Conservation (phyloP, 345 rosid species). For the Gossypium turneri region DNA sequence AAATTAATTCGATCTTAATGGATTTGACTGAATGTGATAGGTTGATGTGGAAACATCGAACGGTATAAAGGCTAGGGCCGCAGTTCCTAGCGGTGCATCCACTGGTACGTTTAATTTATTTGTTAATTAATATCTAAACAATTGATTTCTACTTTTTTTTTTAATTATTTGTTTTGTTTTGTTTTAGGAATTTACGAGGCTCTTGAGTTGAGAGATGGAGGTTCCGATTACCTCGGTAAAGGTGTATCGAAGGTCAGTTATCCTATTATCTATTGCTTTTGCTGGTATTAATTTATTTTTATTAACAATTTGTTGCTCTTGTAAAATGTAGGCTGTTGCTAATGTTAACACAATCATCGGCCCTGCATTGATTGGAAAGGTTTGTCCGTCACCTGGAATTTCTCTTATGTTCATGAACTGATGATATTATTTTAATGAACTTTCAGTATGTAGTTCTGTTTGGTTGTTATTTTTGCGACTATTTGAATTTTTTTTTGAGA, state of each 20-base stretch:
- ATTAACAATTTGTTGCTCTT: background rate
- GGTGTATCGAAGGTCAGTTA: conserved; percentile 74
- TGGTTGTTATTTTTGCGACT: background rate
- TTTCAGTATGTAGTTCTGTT: background rate
- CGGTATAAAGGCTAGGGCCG: conserved; percentile 62
- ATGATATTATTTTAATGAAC: background rate
- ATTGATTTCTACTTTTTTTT: background rate
- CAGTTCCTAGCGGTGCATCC: conserved; percentile 97
- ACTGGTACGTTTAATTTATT: conserved; percentile 48
- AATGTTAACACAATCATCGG: conserved; percentile 77
- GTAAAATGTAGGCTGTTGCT: conserved; percentile 56
- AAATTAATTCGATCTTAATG: background rate
- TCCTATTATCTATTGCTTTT: background rate
- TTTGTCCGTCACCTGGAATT: conserved; percentile 7
- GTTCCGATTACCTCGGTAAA: conserved; percentile 91
- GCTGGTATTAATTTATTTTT: background rate
- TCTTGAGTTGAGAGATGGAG: conserved; percentile 92
- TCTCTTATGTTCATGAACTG: background rate
- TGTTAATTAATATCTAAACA: background rate
- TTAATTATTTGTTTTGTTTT: background rate
- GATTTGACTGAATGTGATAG: conserved; percentile 25
- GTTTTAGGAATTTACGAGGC: conserved; percentile 82
- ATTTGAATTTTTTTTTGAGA: too few relatives aligned
- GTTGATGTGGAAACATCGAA: conserved; percentile 58
- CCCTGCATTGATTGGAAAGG: conserved; percentile 93